Base-by-base conservation (phyloP, 2,329 filamentous ascomycete species). In the Penicillium sp. region DNA sequence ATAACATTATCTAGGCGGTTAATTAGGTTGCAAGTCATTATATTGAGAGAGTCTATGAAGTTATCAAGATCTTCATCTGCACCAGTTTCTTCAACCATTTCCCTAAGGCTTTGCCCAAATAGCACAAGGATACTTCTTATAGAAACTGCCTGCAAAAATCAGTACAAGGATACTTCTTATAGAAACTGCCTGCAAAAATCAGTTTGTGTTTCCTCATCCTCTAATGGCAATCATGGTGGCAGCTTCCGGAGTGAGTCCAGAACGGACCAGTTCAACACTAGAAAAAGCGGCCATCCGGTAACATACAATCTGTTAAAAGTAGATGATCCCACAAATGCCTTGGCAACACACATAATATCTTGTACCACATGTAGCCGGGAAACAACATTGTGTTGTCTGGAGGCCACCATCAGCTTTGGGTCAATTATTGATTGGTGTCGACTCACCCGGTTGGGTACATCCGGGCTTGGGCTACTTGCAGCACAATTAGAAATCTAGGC, bases 141-240 rank as follows among this genome's bases (percentile, higher is more conserved):
- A 49, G 70, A 72, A 1, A 84, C 82, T 0, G 80, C 84, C 7
- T 58, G 66, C 1, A 79, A 76, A 62, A 87, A 89, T 0, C 85
- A 85, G 12, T 69, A n/a, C n/a, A n/a, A n/a, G 79, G 1, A 77
- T 78, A 12, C 67, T 61, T 1, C 77, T 72, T 3, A 75, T 77
- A 49, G 70, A 72, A 1, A 84, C 82, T 0, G 80, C 84, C 7
- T 58, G 66, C 1, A 79, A 76, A 62, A 87, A 89, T 0, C 85
- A 85, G 12, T 69, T 67, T 1, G 80, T 84, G 61, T 88, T 83
- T 0, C 85, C 85, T 86, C 87, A 90, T 0, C 86, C 87, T 5
- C 87, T 87, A 61, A 90, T 83, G 21, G 87, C 85, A 45, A 89
- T 77, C 72, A 86, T 79, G 46, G 89, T 70, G 59, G 84, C 83